Base-by-base conservation (phyloP, 331 rosid genomes). In the Rhamnella rubrinervis region DNA sequence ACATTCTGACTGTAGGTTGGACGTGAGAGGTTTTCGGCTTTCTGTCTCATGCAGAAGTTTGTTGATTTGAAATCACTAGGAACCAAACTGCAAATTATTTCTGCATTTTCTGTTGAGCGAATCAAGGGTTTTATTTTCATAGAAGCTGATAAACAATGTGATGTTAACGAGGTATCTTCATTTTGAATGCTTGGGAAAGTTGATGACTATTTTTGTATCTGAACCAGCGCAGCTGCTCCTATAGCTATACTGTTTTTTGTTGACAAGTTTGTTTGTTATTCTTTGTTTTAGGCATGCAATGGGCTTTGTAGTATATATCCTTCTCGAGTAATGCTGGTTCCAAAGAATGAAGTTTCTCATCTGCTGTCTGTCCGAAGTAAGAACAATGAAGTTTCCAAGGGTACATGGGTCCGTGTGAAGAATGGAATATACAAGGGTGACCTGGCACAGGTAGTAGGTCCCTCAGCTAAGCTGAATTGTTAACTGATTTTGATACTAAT, bases 1-100 rank as follows among this genome's bases (percentile, higher is more conserved):
- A 63, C 25, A 60, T 55, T 49, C 58, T 72, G 67, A 44, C 55
- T 71, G 82, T 78, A 95, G 99, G 99, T 87, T 80, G 99, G 99
- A 71, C 96, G 96, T 0, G 99, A 95, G 86, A 84, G 88, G 85
- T 83, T 78, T 64, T 85, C 95, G 26, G 86, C 86, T 46, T 78
- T 89, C 74, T 95, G 96, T 85, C 81, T 95, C 58, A 91, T 95
- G 97, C 99, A 95, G 83, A 95, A 91, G 86, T 95, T 76, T 87
- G 92, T 80, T 80, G 96, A 95, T 74, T 72, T 95, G 81, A 75
- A 79, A 75, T 59, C 74, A 46, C 59, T 95, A 59, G 99, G 97
- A 67, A 89, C 84, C 78, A 86, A 79, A 68, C 71, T 95, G 78
- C 78, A 83, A 82, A 86, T 89, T 73, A 75, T 85, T 59, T 89